Evolutionary conservation across 768 basidiomycete genomes (phyloP).

Genomic region (Butyriboletus loyo): DNA sequence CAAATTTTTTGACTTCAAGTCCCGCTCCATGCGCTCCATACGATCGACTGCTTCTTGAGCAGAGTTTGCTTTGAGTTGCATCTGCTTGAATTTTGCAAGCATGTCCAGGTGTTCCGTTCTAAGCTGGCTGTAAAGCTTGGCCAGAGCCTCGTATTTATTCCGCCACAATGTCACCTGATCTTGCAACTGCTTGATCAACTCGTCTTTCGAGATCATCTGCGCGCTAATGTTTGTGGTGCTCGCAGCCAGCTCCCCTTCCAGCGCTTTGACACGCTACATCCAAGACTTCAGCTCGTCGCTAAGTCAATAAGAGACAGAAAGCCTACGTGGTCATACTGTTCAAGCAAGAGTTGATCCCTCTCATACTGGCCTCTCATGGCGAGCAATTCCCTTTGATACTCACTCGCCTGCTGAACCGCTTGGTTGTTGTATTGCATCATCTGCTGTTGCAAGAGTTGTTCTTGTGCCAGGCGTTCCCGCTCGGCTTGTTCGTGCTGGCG

Average conservation of each 20-base stretch:
- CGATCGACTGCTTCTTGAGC: conserved; percentile 97
- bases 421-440: conserved; percentile 79
- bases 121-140: conserved; percentile 97
- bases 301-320: background rate
- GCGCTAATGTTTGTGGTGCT: conserved; percentile 74
- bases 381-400: conserved; percentile 87
- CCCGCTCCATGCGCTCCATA: conserved; percentile 99
- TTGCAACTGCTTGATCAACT: conserved; percentile 91
- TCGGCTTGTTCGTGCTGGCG: conserved; percentile 87
- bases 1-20: conserved; percentile 97
- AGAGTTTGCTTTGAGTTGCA: conserved; percentile 97
- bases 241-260: conserved; percentile 84
- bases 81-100: conserved; percentile 93
- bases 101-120: conserved; percentile 97
- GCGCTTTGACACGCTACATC: conserved; percentile 84
- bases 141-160: conserved; percentile 97
- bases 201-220: conserved; percentile 90
- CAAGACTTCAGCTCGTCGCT: conserved; percentile 5
- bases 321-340: conserved; percentile 90
- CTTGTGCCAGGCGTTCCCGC: conserved; percentile 83
- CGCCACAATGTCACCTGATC: conserved; percentile 97
- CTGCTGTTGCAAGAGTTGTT: conserved; percentile 81
- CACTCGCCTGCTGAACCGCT: conserved; percentile 68
- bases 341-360: conserved; percentile 93
- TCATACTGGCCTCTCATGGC: conserved; percentile 97